Evolutionary conservation across 208 protist species (phyloP).

Genomic region (Leishmania braziliensis): DNA sequence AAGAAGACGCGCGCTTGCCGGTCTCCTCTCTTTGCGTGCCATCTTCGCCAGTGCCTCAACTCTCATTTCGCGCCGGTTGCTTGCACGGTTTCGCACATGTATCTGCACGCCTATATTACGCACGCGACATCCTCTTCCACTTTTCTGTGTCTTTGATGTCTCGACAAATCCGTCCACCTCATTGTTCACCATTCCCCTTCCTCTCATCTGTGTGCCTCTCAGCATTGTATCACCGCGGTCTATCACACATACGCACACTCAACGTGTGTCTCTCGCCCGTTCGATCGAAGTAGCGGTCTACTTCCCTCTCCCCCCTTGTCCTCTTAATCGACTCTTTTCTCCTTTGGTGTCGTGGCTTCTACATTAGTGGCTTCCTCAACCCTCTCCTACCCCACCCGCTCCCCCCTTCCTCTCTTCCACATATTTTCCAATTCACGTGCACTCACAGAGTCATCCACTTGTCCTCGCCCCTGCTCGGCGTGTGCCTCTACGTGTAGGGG

Average conservation of each 20-base stretch:
- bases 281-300: neutral
- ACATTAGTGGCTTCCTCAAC: too few relatives aligned
- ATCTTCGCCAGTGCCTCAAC: neutral
- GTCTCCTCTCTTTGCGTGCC: neutral
- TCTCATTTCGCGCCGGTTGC: neutral
- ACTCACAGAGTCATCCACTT: too few relatives aligned
- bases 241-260: neutral
- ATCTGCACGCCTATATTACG: neutral
- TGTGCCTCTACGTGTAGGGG: neutral
- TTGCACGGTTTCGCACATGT: neutral
- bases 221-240: neutral
- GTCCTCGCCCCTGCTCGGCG: neutral
- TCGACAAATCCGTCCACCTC: neutral
- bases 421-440: too few relatives aligned
- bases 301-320: neutral
- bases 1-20: neutral
- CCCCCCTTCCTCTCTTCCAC: too few relatives aligned
- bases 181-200: neutral
- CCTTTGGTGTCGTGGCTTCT: neutral
- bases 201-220: neutral
- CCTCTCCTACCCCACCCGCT: too few relatives aligned
- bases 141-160: neutral
- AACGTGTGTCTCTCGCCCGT: neutral
- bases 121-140: neutral
- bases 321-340: neutral